Percentiles rank a stretch among this genome's conserved stretches.
phyloP scores from a whole-genome alignment of 2,329 filamentous ascomycete species.

The Botrytis sinoallii region DNA sequence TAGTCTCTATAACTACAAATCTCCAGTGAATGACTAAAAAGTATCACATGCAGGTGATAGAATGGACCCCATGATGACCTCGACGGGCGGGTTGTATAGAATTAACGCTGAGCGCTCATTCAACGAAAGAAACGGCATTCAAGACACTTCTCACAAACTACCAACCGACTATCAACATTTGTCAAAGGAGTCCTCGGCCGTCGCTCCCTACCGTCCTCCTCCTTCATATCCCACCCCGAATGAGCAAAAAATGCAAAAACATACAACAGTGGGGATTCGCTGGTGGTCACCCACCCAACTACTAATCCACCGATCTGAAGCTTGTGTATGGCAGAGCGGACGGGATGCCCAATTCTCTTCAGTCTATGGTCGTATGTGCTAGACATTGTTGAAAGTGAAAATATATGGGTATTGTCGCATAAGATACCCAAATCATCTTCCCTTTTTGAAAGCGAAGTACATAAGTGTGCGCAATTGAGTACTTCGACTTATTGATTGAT shows the following conservation, averaged over 20 bases:
- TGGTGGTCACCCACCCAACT: background rate
- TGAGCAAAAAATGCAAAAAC: background rate
- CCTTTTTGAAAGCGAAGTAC: background rate
- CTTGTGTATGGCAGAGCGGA: background rate
- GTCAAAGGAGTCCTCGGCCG: no score
- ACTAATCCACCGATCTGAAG: background rate
- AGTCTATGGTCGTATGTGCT: background rate
- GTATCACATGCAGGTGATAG: no score
- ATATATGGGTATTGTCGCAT: accelerated
- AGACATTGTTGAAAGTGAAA: accelerated
- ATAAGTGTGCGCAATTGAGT: no score
- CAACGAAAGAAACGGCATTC: background rate
- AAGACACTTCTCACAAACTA: background rate
- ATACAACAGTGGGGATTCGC: background rate
- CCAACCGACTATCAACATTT: background rate
- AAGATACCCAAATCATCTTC: background rate
- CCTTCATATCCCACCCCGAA: accelerated
- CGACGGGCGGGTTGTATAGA: no score
- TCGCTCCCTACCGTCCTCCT: background rate
- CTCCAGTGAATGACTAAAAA: no score
- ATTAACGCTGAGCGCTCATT: background rate
- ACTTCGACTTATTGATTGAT: no score
- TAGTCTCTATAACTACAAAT: no score
- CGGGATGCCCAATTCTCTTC: background rate
- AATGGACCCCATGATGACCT: no score